A percentile compares a stretch with the other conserved stretches of the same genome.
These are phyloP conservation scores for Kwoniella heveanensis DNA, from an alignment of 768 basidiomycete species.

Conservation along the genomic window DNA sequence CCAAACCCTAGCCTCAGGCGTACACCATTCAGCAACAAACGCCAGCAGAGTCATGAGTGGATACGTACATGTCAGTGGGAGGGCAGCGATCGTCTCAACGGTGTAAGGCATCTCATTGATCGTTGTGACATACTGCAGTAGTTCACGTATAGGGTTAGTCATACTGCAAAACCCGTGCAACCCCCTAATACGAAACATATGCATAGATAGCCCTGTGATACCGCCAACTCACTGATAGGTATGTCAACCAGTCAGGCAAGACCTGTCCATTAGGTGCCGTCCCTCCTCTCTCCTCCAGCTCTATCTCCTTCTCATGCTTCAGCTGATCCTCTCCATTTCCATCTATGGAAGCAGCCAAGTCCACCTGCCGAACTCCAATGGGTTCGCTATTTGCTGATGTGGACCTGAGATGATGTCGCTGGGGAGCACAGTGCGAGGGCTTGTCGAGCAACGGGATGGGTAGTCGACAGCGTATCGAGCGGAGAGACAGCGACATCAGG, in stretches of 20 bases:
- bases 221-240: slow-evolving; percentile 27
- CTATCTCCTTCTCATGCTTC: background rate
- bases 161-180: too few relatives aligned
- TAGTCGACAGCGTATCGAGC: background rate
- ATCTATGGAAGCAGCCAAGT: too few relatives aligned
- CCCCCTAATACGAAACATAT: too few relatives aligned
- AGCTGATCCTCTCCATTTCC: too few relatives aligned
- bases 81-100: slow-evolving; percentile 28
- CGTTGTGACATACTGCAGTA: slow-evolving; percentile 14
- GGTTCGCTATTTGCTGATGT: background rate
- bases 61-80: slow-evolving; percentile 41
- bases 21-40: too few relatives aligned
- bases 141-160: too few relatives aligned
- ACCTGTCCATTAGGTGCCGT: slow-evolving; percentile 35
- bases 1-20: too few relatives aligned
- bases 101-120: slow-evolving; percentile 22
- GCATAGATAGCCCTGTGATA: too few relatives aligned
- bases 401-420: background rate
- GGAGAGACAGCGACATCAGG: background rate
- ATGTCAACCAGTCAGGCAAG: slow-evolving; percentile 39
- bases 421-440: background rate
- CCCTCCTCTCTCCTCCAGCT: slow-evolving; percentile 13
- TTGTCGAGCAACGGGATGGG: background rate
- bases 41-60: too few relatives aligned
- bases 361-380: too few relatives aligned